These are phyloP conservation scores for Amauroascus verrucosus DNA, from an alignment of 2,329 filamentous ascomycete genomes.

Conservation along the genomic window DNA sequence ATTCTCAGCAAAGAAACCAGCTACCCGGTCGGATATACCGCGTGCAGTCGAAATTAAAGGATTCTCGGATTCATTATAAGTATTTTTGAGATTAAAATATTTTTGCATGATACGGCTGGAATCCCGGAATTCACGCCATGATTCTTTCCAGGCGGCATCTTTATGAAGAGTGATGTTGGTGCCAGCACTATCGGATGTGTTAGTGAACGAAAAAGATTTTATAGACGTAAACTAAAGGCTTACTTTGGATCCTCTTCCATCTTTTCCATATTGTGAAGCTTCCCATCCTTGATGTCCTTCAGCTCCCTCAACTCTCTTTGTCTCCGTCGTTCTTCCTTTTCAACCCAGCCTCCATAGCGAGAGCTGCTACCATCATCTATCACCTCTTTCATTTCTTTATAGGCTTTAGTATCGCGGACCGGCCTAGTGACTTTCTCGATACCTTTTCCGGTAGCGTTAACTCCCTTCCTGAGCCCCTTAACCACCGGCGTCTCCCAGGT, in stretches of 20 bases:
- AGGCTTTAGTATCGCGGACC: conserved; percentile 87
- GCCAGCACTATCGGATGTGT: conserved; percentile 58
- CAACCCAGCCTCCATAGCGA: conserved; percentile 89
- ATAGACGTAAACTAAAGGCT: conserved; percentile 29
- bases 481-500: conserved; percentile 94
- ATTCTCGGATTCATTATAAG: conserved; percentile 95
- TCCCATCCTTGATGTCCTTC: conserved; percentile 47
- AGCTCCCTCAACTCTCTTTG: conserved; percentile 62
- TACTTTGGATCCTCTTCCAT: conserved; percentile 81
- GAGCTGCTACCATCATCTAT: conserved; percentile 97
- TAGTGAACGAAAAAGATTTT: conserved; percentile 22
- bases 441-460: conserved; percentile 72
- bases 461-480: conserved; percentile 79
- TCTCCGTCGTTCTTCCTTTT: conserved; percentile 85
- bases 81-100: conserved; percentile 72
- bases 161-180: conserved; percentile 94
- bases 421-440: conserved; percentile 93
- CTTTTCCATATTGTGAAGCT: conserved; percentile 45
- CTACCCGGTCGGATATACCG: conserved; percentile 84
- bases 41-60: conserved; percentile 85
- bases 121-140: conserved; percentile 94
- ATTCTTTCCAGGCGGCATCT: conserved; percentile 93
- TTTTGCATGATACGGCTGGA: conserved; percentile 79
- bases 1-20: conserved; percentile 96
- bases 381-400: conserved; percentile 82